Percentiles rank a stretch among this genome's conserved stretches.
Evolutionary conservation across 2,329 filamentous ascomycete species (phyloP).

Genomic region (Epichloe amarillans): DNA sequence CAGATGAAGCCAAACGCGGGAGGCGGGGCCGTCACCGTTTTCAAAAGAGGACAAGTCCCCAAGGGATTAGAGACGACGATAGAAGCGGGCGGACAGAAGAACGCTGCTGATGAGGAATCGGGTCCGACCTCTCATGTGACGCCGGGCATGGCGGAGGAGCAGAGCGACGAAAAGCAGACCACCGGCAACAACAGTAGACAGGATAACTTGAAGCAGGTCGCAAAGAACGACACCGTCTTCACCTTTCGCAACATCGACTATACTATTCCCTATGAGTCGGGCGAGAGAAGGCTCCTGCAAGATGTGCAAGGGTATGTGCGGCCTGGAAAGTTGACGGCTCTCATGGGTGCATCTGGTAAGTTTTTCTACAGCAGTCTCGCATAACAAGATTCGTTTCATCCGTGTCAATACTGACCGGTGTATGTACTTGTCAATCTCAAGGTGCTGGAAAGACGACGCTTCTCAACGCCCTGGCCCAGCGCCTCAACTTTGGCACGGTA

Average conservation of each 20-base stretch:
- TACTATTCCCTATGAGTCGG: slow-evolving; percentile 40
- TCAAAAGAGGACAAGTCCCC: slow-evolving; percentile 51
- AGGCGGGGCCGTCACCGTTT: slow-evolving; percentile 45
- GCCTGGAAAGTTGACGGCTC: slow-evolving; percentile 64
- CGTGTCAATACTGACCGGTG: too few relatives aligned
- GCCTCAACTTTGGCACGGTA: slow-evolving; percentile 64
- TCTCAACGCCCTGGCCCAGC: slow-evolving; percentile 59
- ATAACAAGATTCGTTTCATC: too few relatives aligned
- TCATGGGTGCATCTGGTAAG: slow-evolving; percentile 51
- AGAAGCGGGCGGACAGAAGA: slow-evolving; percentile 31
- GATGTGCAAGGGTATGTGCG: slow-evolving; percentile 76
- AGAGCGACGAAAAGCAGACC: slow-evolving; percentile 12
- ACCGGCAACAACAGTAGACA: slow-evolving; percentile 12
- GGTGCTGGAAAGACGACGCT: slow-evolving; percentile 59
- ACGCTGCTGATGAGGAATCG: slow-evolving; percentile 39
- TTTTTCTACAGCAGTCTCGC: not conserved
- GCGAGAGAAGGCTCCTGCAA: slow-evolving; percentile 56
- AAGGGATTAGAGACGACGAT: slow-evolving; percentile 43
- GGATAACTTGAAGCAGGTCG: slow-evolving; percentile 32
- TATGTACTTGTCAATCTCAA: slow-evolving; percentile 3
- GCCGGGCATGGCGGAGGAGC: slow-evolving; percentile 42
- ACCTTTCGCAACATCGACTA: slow-evolving; percentile 40
- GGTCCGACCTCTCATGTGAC: slow-evolving; percentile 30
- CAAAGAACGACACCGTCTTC: slow-evolving; percentile 47
- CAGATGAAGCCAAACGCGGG: slow-evolving; percentile 46